phyloP scores from a whole-genome alignment of 345 rosid genomes.

The Hibiscus trionum region DNA sequence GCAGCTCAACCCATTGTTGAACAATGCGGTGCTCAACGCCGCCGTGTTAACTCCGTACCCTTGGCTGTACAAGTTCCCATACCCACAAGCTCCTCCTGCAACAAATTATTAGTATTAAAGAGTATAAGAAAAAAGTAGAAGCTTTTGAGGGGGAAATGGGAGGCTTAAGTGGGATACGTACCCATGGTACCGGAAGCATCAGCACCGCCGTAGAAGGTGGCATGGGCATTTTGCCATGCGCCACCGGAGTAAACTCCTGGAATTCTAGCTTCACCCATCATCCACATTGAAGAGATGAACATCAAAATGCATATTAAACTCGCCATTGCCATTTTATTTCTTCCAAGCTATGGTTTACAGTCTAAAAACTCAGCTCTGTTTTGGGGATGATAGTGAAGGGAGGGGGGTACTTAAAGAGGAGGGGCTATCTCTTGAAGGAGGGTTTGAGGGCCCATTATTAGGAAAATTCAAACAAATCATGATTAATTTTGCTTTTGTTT shows the following conservation, averaged over 20 bases:
- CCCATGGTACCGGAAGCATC: conserved; percentile 96
- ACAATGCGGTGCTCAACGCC: conserved; percentile 64
- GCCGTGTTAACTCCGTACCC: conserved; percentile 76
- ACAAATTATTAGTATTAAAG: too few species aligned
- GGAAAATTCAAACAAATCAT: conserved; percentile 8
- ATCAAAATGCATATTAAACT: conserved; percentile 13
- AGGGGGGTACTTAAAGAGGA: conserved; percentile 17
- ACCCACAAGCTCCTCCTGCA: conserved; percentile 72
- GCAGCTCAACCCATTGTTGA: conserved; percentile 61
- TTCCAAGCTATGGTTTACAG: background rate
- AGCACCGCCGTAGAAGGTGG: conserved; percentile 82
- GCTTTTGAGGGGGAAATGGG: background rate
- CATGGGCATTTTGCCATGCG: conserved; percentile 70
- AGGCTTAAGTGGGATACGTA: conserved; percentile 11
- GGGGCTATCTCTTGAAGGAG: background rate
- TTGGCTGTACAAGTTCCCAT: conserved; percentile 65
- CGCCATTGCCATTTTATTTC: conserved; percentile 5
- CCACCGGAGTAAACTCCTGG: conserved; percentile 69
- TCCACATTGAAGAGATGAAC: conserved; percentile 23
- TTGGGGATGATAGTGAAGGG: background rate
- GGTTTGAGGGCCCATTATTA: background rate
- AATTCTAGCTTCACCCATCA: conserved; percentile 48
- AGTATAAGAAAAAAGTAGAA: background rate
- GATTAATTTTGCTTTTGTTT: conserved; percentile 6
- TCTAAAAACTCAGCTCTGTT: background rate